Percentiles rank a stretch among this genome's conserved stretches.
phyloP scores from a whole-genome alignment of 148 eudicot species.

The Limonium bicolor region DNA sequence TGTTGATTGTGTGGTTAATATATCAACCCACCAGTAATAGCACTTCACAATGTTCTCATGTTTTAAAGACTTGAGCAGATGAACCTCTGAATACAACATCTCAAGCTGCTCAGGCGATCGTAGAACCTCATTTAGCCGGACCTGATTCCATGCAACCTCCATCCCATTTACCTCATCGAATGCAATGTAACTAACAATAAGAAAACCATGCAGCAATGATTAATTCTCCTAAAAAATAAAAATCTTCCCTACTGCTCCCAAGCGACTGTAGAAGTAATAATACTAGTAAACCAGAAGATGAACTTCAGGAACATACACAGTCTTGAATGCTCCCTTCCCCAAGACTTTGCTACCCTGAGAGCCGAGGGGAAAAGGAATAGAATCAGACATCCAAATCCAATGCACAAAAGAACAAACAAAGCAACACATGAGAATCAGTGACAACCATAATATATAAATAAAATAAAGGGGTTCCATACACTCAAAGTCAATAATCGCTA shows the following conservation, averaged over 20 bases:
- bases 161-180: slow-evolving; percentile 22
- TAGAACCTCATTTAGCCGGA: slow-evolving; percentile 8
- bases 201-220: no score
- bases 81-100: slow-evolving; percentile 8
- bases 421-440: background rate
- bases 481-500: no score
- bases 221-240: no score
- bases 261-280: no score
- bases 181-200: slow-evolving; percentile 16
- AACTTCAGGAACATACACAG: slow-evolving; percentile 53
- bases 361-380: slow-evolving; percentile 8
- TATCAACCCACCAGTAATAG: slow-evolving; percentile 13
- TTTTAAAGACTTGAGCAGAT: slow-evolving; percentile 13
- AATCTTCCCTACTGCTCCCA: no score
- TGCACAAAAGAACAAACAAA: background rate
- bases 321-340: slow-evolving; percentile 94
- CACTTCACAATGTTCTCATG: slow-evolving; percentile 16
- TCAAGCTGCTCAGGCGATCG: slow-evolving; percentile 1
- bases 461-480: no score
- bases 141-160: slow-evolving; percentile 26
- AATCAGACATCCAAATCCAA: slow-evolving; percentile 8
- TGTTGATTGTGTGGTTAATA: slow-evolving; percentile 8
- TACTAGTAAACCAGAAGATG: no score
- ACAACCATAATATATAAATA: no score
- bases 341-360: slow-evolving; percentile 72